Evolutionary conservation across 2,329 filamentous ascomycete genomes (phyloP).

Genomic region (Clonostachys rosea): DNA sequence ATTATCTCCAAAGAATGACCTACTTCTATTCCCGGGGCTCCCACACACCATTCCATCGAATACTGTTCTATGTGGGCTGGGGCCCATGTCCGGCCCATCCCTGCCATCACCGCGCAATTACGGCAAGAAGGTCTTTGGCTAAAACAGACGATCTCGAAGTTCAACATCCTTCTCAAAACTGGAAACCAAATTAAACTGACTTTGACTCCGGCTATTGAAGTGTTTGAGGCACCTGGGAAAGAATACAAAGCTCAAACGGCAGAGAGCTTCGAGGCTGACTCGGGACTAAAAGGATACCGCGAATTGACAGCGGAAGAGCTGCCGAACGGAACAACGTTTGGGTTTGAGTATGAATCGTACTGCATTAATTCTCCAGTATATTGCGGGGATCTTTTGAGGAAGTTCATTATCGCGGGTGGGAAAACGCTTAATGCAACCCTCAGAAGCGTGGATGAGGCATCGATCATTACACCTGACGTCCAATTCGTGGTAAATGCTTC

Average conservation of each 20-base stretch:
- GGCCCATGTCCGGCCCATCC: slow-evolving; percentile 49
- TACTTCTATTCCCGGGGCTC: slow-evolving; percentile 20
- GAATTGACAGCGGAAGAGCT: slow-evolving; percentile 25
- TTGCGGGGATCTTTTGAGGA: too few species aligned
- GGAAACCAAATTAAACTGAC: slow-evolving; percentile 37
- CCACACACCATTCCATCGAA: slow-evolving; percentile 23
- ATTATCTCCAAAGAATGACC: slow-evolving; percentile 26
- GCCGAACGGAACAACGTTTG: slow-evolving; percentile 34
- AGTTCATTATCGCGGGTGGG: too few species aligned
- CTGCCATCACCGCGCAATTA: slow-evolving; percentile 22
- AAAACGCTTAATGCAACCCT: too few species aligned
- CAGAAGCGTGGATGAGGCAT: too few species aligned
- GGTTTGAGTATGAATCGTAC: slow-evolving; percentile 23
- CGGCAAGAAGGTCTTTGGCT: slow-evolving; percentile 22
- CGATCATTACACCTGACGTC: too few species aligned
- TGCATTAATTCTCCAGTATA: too few species aligned
- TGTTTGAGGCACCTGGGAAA: slow-evolving; percentile 37
- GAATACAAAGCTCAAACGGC: slow-evolving; percentile 27
- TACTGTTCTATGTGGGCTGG: slow-evolving; percentile 55
- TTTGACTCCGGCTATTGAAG: slow-evolving; percentile 43
- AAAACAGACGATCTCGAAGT: slow-evolving; percentile 15
- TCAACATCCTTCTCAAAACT: slow-evolving; percentile 10
- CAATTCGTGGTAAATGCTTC: too few species aligned
- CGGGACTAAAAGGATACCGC: slow-evolving; percentile 17
- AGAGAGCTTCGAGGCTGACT: slow-evolving; percentile 15